These are phyloP conservation scores for Amaranthus tricolor DNA, from an alignment of 179 eudicot species.

Conservation along the genomic window DNA sequence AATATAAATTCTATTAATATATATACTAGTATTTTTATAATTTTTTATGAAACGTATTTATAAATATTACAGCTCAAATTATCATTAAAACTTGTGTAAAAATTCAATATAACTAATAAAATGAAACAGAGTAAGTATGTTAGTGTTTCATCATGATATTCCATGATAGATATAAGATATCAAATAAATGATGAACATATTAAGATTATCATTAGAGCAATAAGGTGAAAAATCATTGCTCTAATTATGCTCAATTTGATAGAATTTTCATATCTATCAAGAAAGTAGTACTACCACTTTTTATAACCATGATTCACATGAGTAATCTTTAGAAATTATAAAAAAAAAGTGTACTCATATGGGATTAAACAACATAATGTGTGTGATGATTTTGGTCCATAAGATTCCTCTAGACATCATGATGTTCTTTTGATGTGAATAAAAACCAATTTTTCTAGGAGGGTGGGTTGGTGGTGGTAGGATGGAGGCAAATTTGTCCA, in stretches of 20 bases:
- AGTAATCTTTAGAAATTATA: background rate
- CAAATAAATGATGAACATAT: slow-evolving; percentile 2
- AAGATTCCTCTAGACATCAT: background rate
- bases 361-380: background rate
- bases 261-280: background rate
- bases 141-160: background rate
- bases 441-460: background rate
- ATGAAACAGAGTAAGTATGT: too few relatives aligned
- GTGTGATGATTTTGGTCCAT: background rate
- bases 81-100: too few relatives aligned
- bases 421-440: background rate
- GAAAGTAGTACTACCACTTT: background rate
- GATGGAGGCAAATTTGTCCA: too few relatives aligned
- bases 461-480: too few relatives aligned
- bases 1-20: too few relatives aligned
- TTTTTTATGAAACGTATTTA: too few relatives aligned
- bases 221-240: slow-evolving; percentile 10
- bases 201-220: background rate
- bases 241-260: background rate
- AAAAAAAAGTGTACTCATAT: background rate
- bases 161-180: background rate
- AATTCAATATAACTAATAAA: too few relatives aligned
- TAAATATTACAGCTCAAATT: too few relatives aligned
- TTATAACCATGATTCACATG: background rate
- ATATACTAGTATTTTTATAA: too few relatives aligned